phyloP scores from a whole-genome alignment of 2,329 filamentous ascomycete species.

The Phialophora verrucosa region DNA sequence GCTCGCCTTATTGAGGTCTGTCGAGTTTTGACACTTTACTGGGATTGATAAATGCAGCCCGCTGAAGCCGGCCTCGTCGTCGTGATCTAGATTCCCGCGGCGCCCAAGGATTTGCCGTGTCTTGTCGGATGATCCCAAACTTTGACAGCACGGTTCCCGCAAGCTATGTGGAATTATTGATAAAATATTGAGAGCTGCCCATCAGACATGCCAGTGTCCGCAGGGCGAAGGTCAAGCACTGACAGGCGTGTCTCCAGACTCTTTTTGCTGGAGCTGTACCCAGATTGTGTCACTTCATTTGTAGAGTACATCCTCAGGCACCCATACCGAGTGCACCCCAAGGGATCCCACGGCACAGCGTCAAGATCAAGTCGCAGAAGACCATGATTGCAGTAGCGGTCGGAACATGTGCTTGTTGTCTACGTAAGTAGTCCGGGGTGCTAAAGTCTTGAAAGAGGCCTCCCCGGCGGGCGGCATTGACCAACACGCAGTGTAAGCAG shows the following conservation, averaged over 20 bases:
- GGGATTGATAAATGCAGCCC: neutral
- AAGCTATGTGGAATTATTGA: neutral
- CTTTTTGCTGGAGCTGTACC: neutral
- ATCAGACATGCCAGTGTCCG: constrained; percentile 22
- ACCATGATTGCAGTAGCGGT: constrained; percentile 12
- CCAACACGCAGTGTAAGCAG: constrained; percentile 9
- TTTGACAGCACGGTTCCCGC: neutral
- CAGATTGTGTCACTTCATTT: neutral
- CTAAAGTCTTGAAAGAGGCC: neutral
- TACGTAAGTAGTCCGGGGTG: constrained; percentile 12
- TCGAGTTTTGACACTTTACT: neutral
- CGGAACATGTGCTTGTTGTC: constrained; percentile 9
- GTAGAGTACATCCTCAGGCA: constrained; percentile 4
- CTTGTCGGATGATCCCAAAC: neutral
- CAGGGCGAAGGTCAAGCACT: neutral
- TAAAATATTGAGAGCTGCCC: neutral
- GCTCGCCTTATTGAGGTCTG: neutral
- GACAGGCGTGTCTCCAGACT: neutral
- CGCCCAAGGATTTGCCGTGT: neutral
- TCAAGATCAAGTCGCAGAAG: neutral
- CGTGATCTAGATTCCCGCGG: neutral
- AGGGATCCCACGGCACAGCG: constrained; percentile 1
- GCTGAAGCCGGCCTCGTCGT: neutral
- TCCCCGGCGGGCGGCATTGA: neutral
- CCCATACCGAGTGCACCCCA: constrained; percentile 7